These are phyloP conservation scores for Paracoccidioides lutzii DNA, from an alignment of 2,329 filamentous ascomycete genomes.

Conservation along the genomic window DNA sequence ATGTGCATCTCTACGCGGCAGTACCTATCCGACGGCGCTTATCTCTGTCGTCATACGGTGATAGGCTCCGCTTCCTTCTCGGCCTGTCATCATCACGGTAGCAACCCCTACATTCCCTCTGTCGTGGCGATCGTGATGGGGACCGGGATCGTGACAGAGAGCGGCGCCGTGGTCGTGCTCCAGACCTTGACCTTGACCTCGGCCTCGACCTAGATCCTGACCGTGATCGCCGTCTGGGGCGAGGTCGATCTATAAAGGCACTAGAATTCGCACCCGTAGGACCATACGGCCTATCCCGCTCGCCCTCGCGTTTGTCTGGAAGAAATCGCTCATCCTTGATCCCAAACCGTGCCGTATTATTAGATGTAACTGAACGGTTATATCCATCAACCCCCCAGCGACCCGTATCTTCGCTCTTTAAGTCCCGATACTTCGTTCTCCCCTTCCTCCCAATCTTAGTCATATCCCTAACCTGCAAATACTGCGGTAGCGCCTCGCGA, in stretches of 20 bases:
- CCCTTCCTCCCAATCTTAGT: constrained; percentile 89
- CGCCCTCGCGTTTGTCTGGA: constrained; percentile 29
- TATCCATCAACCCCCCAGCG: constrained; percentile 53
- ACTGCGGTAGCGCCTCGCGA: constrained; percentile 73
- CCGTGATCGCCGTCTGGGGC: constrained; percentile 14
- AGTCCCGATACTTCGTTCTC: constrained; percentile 75
- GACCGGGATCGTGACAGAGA: constrained; percentile 38
- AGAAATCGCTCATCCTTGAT: constrained; percentile 36
- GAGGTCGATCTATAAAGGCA: constrained; percentile 25
- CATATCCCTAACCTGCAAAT: constrained; percentile 86
- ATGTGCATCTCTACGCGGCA: constrained; percentile 1
- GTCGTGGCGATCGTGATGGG: constrained; percentile 12
- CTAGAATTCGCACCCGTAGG: constrained; percentile 37
- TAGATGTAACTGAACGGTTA: constrained; percentile 8
- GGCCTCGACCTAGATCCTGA: constrained; percentile 28
- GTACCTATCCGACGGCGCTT: constrained; percentile 27
- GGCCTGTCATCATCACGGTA: constrained; percentile 31
- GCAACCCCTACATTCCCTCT: constrained; percentile 20
- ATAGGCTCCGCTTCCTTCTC: constrained; percentile 30
- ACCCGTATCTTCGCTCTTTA: constrained; percentile 83
- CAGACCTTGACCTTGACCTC: constrained; percentile 39
- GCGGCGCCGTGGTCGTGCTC: constrained; percentile 29
- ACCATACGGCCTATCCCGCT: constrained; percentile 15
- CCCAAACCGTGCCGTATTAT: constrained; percentile 24
- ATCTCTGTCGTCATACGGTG: constrained; percentile 30